These are phyloP conservation scores for Anisodus tanguticus DNA, from an alignment of 257 asterid species.

Conservation along the genomic window DNA sequence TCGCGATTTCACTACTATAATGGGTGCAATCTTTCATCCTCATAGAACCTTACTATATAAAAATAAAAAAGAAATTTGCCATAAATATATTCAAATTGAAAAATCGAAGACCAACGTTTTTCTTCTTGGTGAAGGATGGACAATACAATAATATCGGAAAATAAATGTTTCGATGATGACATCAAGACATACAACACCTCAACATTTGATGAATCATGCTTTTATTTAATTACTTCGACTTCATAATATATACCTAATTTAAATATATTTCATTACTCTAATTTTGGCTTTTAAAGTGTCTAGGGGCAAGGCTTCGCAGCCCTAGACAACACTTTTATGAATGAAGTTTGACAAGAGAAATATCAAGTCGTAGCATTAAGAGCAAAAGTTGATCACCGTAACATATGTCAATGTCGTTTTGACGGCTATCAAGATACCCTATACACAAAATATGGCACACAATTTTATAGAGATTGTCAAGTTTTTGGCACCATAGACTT, in stretches of 20 bases:
- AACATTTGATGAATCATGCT: not conserved
- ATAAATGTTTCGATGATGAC: not conserved
- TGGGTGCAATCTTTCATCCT: not conserved
- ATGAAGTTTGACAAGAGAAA: constrained; percentile 21
- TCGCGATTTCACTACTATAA: not conserved
- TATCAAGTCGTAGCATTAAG: constrained; percentile 18
- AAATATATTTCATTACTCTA: not conserved
- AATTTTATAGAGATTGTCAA: constrained; percentile 30
- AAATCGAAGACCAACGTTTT: not conserved
- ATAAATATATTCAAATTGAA: not conserved
- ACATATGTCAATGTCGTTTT: constrained; percentile 29
- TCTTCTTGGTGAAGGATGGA: not conserved
- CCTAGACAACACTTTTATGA: constrained; percentile 22
- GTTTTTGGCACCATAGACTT: constrained; percentile 33
- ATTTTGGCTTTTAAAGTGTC: not conserved
- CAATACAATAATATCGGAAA: not conserved
- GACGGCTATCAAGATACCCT: constrained; percentile 33
- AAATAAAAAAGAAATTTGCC: not conserved
- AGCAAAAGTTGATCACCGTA: not conserved
- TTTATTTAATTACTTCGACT: not conserved
- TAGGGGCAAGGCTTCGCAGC: constrained; percentile 14
- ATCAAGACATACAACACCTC: not conserved
- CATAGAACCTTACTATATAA: not conserved
- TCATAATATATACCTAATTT: not conserved
- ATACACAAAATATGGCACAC: not conserved